Percentiles rank a stretch among this genome's conserved stretches.
phyloP scores from a whole-genome alignment of 2,329 filamentous ascomycete species.

The Pseudocercospora ulei region DNA sequence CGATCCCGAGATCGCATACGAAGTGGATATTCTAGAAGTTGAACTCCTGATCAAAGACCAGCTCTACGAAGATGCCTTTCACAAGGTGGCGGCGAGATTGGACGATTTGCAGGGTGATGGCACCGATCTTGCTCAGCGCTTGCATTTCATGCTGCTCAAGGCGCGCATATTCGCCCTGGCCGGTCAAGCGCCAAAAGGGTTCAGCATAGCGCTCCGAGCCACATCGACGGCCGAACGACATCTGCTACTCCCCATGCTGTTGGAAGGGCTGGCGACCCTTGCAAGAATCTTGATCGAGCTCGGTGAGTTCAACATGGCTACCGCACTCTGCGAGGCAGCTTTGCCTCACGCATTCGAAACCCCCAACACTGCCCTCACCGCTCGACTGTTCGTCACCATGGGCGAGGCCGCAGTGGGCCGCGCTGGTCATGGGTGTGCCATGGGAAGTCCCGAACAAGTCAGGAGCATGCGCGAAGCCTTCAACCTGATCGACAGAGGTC shows the following conservation, averaged over 20 bases:
- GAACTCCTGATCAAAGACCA: slow-evolving; percentile 48
- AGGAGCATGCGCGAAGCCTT: slow-evolving; percentile 26
- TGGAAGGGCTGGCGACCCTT: slow-evolving; percentile 60
- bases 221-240: slow-evolving; percentile 63
- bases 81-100: slow-evolving; percentile 46
- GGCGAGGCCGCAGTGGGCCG: slow-evolving; percentile 71
- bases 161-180: slow-evolving; percentile 58
- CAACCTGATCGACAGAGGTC: slow-evolving; percentile 27
- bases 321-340: slow-evolving; percentile 55
- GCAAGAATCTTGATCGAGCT: slow-evolving; percentile 59
- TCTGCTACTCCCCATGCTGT: slow-evolving; percentile 58
- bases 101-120: slow-evolving; percentile 38
- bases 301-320: slow-evolving; percentile 59
- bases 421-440: slow-evolving; percentile 46
- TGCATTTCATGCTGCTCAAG: slow-evolving; percentile 64
- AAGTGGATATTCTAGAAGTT: slow-evolving; percentile 51
- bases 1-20: slow-evolving; percentile 52
- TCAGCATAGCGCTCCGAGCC: slow-evolving; percentile 66
- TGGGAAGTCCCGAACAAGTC: slow-evolving; percentile 24
- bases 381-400: slow-evolving; percentile 58
- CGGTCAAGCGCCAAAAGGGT: slow-evolving; percentile 61
- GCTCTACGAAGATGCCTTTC: slow-evolving; percentile 41
- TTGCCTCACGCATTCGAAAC: slow-evolving; percentile 66
- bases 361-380: slow-evolving; percentile 53
- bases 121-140: slow-evolving; percentile 54